Conservation (phyloP, 495 filamentous ascomycete genomes). For the Amphirosellinia nigrospora region DNA sequence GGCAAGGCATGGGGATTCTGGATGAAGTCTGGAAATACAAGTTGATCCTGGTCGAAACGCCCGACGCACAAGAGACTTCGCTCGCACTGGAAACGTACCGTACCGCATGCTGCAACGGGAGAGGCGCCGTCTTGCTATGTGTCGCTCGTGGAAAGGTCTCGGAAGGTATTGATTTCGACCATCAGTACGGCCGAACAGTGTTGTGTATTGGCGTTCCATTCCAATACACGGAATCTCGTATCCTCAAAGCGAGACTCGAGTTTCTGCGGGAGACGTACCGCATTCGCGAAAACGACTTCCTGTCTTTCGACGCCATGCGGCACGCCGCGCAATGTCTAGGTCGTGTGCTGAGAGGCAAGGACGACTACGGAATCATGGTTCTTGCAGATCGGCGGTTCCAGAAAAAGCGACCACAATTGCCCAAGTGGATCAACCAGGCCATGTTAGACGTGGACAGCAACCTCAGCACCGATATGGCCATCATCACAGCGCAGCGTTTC, state of each 20-base stretch:
- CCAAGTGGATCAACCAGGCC: slow-evolving; percentile 96
- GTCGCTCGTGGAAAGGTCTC: slow-evolving; percentile 96
- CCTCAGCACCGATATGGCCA: slow-evolving; percentile 93
- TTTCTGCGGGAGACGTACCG: slow-evolving; percentile 97
- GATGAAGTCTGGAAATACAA: slow-evolving; percentile 99
- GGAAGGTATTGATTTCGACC: slow-evolving; percentile 99
- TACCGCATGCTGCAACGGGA: slow-evolving; percentile 94
- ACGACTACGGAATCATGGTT: slow-evolving; percentile 99
- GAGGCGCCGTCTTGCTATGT: slow-evolving; percentile 90
- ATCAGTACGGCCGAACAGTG: slow-evolving; percentile 97
- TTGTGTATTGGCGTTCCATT: slow-evolving; percentile 97
- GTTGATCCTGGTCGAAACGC: slow-evolving; percentile 96
- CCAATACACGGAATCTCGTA: slow-evolving; percentile 98
- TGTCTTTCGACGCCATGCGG: slow-evolving; percentile 98
- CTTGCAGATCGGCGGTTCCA: slow-evolving; percentile 90
- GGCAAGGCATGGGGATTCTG: slow-evolving; percentile 97
- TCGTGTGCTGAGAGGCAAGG: slow-evolving; percentile 93
- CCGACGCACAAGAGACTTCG: slow-evolving; percentile 95
- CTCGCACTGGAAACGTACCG: slow-evolving; percentile 96
- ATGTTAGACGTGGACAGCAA: slow-evolving; percentile 83
- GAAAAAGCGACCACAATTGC: slow-evolving; percentile 86
- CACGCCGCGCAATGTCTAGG: slow-evolving; percentile 97
- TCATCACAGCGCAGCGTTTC: slow-evolving; percentile 87
- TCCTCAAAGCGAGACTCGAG: slow-evolving; percentile 93
- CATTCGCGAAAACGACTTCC: slow-evolving; percentile 95